These are phyloP conservation scores for Ilyonectria mors-panacis DNA, from an alignment of 2,329 filamentous ascomycete genomes.

Conservation along the genomic window DNA sequence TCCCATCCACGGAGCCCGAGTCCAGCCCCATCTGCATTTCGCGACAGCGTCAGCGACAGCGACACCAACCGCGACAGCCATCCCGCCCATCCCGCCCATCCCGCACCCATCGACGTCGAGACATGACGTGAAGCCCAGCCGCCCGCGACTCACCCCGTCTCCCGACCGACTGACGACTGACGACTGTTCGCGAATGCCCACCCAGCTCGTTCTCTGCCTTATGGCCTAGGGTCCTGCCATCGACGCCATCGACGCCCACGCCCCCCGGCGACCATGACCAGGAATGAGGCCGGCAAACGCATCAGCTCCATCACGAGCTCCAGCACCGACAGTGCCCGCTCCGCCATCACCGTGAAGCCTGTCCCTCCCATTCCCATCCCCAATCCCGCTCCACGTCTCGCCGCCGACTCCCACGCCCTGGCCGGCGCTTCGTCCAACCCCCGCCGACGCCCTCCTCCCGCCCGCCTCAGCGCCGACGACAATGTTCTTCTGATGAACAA, in stretches of 20 bases:
- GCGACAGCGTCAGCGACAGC: slow-evolving; percentile 5
- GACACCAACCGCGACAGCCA: slow-evolving; percentile 32
- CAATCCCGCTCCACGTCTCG: slow-evolving; percentile 25
- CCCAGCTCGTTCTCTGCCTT: slow-evolving; percentile 42
- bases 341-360: slow-evolving; percentile 75
- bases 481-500: slow-evolving; percentile 46
- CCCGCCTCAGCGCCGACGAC: slow-evolving; percentile 43
- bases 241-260: slow-evolving; percentile 48
- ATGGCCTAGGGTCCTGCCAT: slow-evolving; percentile 52
- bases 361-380: slow-evolving; percentile 43
- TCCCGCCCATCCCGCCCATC: slow-evolving; percentile 21
- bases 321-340: slow-evolving; percentile 77
- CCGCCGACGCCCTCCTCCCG: slow-evolving; percentile 37
- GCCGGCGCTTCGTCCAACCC: slow-evolving; percentile 38
- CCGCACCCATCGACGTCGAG: slow-evolving; percentile 34
- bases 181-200: slow-evolving; percentile 36
- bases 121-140: slow-evolving; percentile 52
- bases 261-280: slow-evolving; percentile 72
- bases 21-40: slow-evolving; percentile 12
- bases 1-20: slow-evolving; percentile 22
- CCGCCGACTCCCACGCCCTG: slow-evolving; percentile 35
- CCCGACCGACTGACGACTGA: slow-evolving; percentile 19
- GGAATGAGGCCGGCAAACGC: slow-evolving; percentile 74
- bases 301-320: slow-evolving; percentile 62
- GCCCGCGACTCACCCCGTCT: slow-evolving; percentile 34